Evolutionary conservation across 768 basidiomycete genomes (phyloP).

Genomic region (Auriculariales sp.): DNA sequence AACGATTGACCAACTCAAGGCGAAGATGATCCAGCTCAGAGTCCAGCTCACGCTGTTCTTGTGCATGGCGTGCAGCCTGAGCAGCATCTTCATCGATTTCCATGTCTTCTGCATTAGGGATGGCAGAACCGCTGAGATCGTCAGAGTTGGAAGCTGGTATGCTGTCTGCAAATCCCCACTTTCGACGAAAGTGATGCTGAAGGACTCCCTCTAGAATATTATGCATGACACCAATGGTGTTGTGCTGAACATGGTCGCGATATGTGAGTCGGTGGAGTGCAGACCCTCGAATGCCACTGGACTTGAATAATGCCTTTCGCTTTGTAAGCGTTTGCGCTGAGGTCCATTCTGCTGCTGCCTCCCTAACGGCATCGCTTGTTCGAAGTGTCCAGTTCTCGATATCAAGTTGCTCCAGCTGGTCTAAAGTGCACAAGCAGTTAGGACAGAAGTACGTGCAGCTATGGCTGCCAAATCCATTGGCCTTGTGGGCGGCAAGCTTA

Average conservation of each 20-base stretch:
- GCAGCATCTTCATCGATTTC: too few species aligned
- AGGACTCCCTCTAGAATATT: constrained; percentile 10
- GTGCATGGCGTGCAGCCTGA: too few species aligned
- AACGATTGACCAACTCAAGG: too few species aligned
- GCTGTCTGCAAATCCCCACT: too few species aligned
- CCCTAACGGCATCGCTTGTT: not conserved
- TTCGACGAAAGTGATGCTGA: constrained; percentile 8
- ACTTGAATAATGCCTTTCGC: not conserved
- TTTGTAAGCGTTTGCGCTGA: not conserved
- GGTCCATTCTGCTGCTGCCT: not conserved
- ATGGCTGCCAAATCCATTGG: constrained; percentile 9
- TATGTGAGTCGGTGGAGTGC: constrained; percentile 9
- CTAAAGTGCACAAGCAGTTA: constrained; percentile 3
- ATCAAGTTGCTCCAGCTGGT: not conserved
- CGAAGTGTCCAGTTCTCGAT: not conserved
- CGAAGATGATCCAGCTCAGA: too few species aligned
- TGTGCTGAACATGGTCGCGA: constrained; percentile 10
- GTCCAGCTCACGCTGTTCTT: too few species aligned
- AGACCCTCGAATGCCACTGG: constrained; percentile 11
- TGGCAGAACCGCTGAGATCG: too few species aligned
- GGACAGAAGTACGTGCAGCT: constrained; percentile 4
- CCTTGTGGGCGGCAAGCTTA: constrained; percentile 7
- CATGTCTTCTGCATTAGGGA: too few species aligned
- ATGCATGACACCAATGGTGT: constrained; percentile 12
- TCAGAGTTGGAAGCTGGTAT: too few species aligned